Conservation (phyloP, 805 yeast genomes). For the Phaffomyces antillensis region DNA sequence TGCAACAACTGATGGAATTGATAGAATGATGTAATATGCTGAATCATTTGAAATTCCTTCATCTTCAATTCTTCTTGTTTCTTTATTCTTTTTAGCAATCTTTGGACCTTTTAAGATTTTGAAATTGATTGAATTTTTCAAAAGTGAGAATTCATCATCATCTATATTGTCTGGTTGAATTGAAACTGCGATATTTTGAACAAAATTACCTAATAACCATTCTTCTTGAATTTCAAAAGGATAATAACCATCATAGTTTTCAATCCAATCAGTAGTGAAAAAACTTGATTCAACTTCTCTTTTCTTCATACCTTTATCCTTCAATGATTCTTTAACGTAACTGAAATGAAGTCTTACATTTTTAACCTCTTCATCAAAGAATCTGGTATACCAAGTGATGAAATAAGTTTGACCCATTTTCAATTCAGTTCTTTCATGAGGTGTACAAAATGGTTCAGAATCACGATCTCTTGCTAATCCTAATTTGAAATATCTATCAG, state of each 20-base stretch:
- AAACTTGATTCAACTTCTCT: slow-evolving; percentile 42
- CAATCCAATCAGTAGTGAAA: slow-evolving; percentile 67
- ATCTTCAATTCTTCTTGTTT: slow-evolving; percentile 35
- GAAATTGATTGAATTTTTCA: slow-evolving; percentile 47
- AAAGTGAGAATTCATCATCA: slow-evolving; percentile 59
- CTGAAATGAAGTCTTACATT: slow-evolving; percentile 64
- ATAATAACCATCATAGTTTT: slow-evolving; percentile 51
- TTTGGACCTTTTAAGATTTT: slow-evolving; percentile 31
- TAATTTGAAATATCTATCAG: slow-evolving; percentile 59
- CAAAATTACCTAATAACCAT: slow-evolving; percentile 54
- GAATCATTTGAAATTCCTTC: slow-evolving; percentile 40
- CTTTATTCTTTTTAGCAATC: slow-evolving; percentile 36
- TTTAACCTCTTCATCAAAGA: slow-evolving; percentile 47
- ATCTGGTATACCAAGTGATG: slow-evolving; percentile 72
- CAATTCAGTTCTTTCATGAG: slow-evolving; percentile 53
- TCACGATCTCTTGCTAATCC: slow-evolving; percentile 48
- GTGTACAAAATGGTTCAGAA: slow-evolving; percentile 84
- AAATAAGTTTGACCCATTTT: slow-evolving; percentile 61
- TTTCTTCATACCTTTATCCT: slow-evolving; percentile 51
- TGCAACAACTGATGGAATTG: slow-evolving; percentile 61
- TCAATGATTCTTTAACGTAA: slow-evolving; percentile 48
- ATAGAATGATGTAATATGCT: slow-evolving; percentile 55
- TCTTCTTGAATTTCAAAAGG: slow-evolving; percentile 54
- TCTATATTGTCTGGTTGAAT: slow-evolving; percentile 64
- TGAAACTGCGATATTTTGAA: slow-evolving; percentile 53